Percentiles rank a stretch among this genome's conserved stretches.
phyloP scores from a whole-genome alignment of 371 early-diverging fungal genomes.

The Mortierella sp. region DNA sequence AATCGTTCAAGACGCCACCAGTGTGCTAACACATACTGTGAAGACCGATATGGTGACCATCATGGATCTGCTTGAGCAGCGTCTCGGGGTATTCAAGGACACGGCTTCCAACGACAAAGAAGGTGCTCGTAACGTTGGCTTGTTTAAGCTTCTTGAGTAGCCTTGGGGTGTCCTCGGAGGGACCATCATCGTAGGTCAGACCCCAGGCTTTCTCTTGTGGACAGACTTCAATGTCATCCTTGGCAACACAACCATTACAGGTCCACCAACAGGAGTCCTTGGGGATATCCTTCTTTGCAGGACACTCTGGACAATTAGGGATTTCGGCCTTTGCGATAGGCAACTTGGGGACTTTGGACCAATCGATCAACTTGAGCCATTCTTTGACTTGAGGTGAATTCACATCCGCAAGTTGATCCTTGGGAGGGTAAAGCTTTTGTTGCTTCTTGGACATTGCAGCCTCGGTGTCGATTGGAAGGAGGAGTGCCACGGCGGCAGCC shows the following conservation, averaged over 20 bases:
- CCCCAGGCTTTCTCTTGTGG: constrained; percentile 42
- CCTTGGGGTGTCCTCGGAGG: constrained; percentile 53
- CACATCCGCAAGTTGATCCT: constrained; percentile 25
- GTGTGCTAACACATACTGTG: background rate
- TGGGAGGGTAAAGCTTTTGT: constrained; percentile 22
- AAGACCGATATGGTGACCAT: constrained; percentile 38
- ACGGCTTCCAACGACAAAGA: constrained; percentile 67
- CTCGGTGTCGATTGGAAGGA: constrained; percentile 14
- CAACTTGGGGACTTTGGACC: constrained; percentile 58
- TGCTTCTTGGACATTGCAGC: constrained; percentile 45
- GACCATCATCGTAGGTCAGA: constrained; percentile 72
- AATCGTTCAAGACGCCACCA: background rate
- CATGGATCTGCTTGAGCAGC: constrained; percentile 34
- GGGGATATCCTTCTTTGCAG: constrained; percentile 22
- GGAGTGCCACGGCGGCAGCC: constrained; percentile 26
- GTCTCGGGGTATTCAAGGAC: constrained; percentile 62
- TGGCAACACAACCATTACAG: constrained; percentile 29
- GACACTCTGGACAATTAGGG: constrained; percentile 44
- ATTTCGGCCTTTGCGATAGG: constrained; percentile 22
- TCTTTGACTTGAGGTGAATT: constrained; percentile 29
- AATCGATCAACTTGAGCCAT: constrained; percentile 53
- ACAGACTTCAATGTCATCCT: constrained; percentile 14
- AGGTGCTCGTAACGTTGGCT: constrained; percentile 67
- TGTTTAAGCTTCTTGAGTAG: constrained; percentile 63
- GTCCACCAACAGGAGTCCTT: constrained; percentile 50